Evolutionary conservation across 2,329 filamentous ascomycete genomes (phyloP), one percentile per base, ranked within the genome.

Genomic region (Arthrobotrys iridis): DNA sequence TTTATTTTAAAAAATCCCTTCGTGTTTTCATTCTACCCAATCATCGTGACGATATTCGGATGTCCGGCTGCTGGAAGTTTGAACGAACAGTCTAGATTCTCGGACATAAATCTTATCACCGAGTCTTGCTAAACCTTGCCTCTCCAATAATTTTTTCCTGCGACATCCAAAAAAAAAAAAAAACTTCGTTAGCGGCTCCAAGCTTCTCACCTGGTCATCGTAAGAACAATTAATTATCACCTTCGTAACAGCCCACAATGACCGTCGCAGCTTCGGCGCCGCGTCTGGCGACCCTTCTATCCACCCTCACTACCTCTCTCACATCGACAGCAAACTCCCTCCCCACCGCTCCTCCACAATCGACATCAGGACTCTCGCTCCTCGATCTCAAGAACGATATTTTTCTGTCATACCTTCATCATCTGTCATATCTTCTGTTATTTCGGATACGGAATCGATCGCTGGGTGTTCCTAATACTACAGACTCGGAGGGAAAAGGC

Each of bases 371-470:
- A 80, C 95, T 99, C 71, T 97, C 95, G 0, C 88, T 99, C 0
- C 89, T 99, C 80, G 93, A 98, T 81, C 89, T 92, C 77, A 99
- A 99, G 84, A 98, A 96, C 83, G 95, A 99, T 81, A 87, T 99
- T n/a, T 89, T 99, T 15, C 89, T 99, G 40, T 94, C 94, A 2
- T 99, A 99, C 83, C 86, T 99, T 0, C 94, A 99, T 80, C 96
- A 97, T 80, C 88, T 98, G 2, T 92, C 95, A 46, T 96, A 96
- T 79, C 84, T 97, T 41, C 90, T 96, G 46, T 84, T 97, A 1
- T 83, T 96, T 37, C 94, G 96, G 80, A 83, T 98, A 18, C 88
- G 92, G 71, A 88, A 68, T 11, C 71, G 57, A 2, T 37, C 70
- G 3, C 46, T 79, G 13, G 40, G 50, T 2, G 24, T 30, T 30